phyloP scores from a whole-genome alignment of 768 basidiomycete species.

The Boletus insuetus region DNA sequence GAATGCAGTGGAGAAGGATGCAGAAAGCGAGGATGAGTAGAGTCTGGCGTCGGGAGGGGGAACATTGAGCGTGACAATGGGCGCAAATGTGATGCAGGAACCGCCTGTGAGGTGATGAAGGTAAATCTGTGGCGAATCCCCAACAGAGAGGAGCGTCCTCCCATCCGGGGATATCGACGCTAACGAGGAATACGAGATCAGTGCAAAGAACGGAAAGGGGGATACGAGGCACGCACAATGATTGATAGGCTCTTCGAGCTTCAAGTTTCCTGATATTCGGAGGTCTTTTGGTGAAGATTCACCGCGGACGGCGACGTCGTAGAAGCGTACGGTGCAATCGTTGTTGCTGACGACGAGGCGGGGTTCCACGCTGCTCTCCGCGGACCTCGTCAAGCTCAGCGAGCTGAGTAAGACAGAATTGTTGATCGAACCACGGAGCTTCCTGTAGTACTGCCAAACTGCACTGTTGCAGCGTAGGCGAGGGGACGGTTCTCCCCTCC shows the following conservation, averaged over 20 bases:
- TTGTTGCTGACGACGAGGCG: conserved; percentile 85
- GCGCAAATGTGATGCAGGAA: conserved; percentile 55
- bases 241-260: conserved; percentile 71
- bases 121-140: conserved; percentile 85
- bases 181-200: conserved; percentile 31
- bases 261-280: conserved; percentile 50
- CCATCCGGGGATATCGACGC: conserved; percentile 91
- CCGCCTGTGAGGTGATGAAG: conserved; percentile 77
- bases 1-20: conserved; percentile 81
- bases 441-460: conserved; percentile 55
- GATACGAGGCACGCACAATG: conserved; percentile 55
- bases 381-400: conserved; percentile 55
- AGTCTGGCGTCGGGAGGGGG: conserved; percentile 51
- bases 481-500: conserved; percentile 13
- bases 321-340: conserved; percentile 78
- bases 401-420: conserved; percentile 73
- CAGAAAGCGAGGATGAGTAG: conserved; percentile 48
- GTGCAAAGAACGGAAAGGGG: background rate
- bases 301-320: conserved; percentile 62
- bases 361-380: conserved; percentile 68
- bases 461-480: conserved; percentile 8
- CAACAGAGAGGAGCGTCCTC: conserved; percentile 81
- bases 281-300: conserved; percentile 41
- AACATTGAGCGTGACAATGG: conserved; percentile 65
- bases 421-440: conserved; percentile 71